Evolutionary conservation across 2,329 filamentous ascomycete species (phyloP), one percentile per base, ranked within the genome.

Genomic region (Sclerotinia trifoliorum): DNA sequence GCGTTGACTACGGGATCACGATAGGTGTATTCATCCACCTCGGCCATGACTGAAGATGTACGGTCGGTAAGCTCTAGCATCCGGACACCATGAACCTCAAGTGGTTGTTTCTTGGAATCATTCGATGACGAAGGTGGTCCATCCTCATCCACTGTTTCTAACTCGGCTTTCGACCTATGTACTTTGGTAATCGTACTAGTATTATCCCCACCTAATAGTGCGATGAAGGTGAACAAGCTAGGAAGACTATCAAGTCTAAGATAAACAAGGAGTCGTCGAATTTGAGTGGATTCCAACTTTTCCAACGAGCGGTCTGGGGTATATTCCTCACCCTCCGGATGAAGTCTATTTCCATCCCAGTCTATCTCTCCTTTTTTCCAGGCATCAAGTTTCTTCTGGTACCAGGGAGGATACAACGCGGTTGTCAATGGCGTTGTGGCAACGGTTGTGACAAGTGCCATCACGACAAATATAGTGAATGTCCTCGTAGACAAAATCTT

Each of bases 391-490:
- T 92, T 92, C 79, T 86, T 85, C 76, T 90, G 89, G 74, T 93
- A 93, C 86, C 84, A 90, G 5, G 86, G 84, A 1, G 93, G 93
- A 72, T 96, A 97, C 8, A 96, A 81, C 65, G 81, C 83, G 17
- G 86, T 84, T 1, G 90, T 91, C 52, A 96, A 80, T 0, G 93
- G 93, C 0, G 93, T 94, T 0, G 93, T 96, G 0, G 88, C 80
- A 68, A 97, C 93, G 0, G 93, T 97, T 0, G 93, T 96, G 44
- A 96, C 83, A 2, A 96, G 82, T 11, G 93, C 93, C 93, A 97
- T 97, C 75, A 97, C 91, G 29, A 97, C 93, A 73, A 97, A 96
- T 66, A 97, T 96, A 65, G 93, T 96, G 75, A 97, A 97, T 0
- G 93, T 96, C 21, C 91, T 83, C 0, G 84, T 85, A 69, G 90